These are phyloP conservation scores for Picocystis sp. DNA, from an alignment of 163 green algal species.

Conservation along the genomic window DNA sequence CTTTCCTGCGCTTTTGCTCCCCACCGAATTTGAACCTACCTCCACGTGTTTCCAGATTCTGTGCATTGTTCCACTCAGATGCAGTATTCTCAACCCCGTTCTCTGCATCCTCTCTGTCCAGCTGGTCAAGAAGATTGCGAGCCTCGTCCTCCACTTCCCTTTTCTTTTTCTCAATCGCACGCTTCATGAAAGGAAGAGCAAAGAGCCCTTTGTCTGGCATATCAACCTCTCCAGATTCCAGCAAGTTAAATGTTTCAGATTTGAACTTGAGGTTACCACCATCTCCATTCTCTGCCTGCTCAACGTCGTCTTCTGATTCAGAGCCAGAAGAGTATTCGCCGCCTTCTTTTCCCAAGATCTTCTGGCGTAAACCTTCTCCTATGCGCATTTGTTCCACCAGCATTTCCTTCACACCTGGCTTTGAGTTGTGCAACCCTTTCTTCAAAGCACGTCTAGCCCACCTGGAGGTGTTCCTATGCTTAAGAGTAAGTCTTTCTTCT, in stretches of 20 bases:
- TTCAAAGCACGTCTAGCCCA: constrained; percentile 74
- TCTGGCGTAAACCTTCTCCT: constrained; percentile 52
- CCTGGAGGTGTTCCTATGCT: constrained; percentile 72
- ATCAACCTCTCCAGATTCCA: constrained; percentile 19
- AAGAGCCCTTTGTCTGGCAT: constrained; percentile 54
- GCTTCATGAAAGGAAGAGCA: constrained; percentile 81
- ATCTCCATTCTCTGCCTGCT: constrained; percentile 4
- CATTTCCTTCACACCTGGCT: constrained; percentile 47
- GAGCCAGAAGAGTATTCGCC: constrained; percentile 10
- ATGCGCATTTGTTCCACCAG: constrained; percentile 75
- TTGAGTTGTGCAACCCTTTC: constrained; percentile 41
- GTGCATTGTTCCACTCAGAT: too few relatives aligned
- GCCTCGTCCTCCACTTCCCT: constrained; percentile 45
- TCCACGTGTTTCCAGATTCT: too few relatives aligned
- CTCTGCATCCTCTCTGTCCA: too few relatives aligned
- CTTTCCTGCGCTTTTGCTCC: too few relatives aligned
- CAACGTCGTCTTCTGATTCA: background rate
- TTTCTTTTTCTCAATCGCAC: constrained; percentile 51
- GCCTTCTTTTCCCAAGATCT: constrained; percentile 25
- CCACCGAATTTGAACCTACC: too few relatives aligned
- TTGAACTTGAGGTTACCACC: constrained; percentile 13
- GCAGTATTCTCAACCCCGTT: too few relatives aligned
- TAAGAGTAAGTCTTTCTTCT: constrained; percentile 78
- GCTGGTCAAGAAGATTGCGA: constrained; percentile 8
- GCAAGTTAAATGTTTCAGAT: constrained; percentile 7